Evolutionary conservation across 495 filamentous ascomycete genomes (phyloP).

Genomic region (Astrothelium macrocarpum): DNA sequence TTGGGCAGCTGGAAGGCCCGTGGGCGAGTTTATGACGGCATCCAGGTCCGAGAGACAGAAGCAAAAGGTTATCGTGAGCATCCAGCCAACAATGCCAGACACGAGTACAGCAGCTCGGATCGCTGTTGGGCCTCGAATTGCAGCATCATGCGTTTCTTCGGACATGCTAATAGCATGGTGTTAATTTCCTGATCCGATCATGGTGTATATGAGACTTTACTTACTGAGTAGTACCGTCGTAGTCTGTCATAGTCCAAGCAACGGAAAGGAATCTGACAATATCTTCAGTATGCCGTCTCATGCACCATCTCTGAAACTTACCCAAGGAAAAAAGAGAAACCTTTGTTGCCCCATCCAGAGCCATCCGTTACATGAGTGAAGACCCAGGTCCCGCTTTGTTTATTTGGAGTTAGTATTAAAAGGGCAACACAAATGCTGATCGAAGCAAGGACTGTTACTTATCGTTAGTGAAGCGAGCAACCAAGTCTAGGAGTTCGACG

Average conservation of each 20-base stretch:
- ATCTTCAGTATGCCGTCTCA: background rate
- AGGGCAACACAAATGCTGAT: slow-evolving; percentile 52
- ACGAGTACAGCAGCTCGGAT: slow-evolving; percentile 56
- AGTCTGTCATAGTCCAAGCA: slow-evolving; percentile 68
- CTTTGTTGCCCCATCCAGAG: slow-evolving; percentile 53
- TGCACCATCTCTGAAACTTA: slow-evolving; percentile 7
- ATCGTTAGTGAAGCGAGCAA: background rate
- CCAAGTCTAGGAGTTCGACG: slow-evolving; percentile 8
- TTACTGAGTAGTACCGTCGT: slow-evolving; percentile 60
- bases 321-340: slow-evolving; percentile 62
- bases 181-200: slow-evolving; percentile 9
- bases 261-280: slow-evolving; percentile 47
- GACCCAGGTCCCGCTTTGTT: slow-evolving; percentile 50
- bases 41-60: slow-evolving; percentile 62
- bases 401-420: slow-evolving; percentile 48
- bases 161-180: slow-evolving; percentile 45
- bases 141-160: slow-evolving; percentile 64
- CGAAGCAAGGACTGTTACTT: slow-evolving; percentile 27
- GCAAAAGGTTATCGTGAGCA: slow-evolving; percentile 58
- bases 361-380: slow-evolving; percentile 52
- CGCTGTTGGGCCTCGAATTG: slow-evolving; percentile 53
- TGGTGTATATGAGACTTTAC: background rate
- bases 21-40: slow-evolving; percentile 48
- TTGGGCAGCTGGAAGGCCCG: slow-evolving; percentile 59
- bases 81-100: slow-evolving; percentile 55